Evolutionary conservation across 306 rosid species (phyloP).

Genomic region (Medicago ruthenica): DNA sequence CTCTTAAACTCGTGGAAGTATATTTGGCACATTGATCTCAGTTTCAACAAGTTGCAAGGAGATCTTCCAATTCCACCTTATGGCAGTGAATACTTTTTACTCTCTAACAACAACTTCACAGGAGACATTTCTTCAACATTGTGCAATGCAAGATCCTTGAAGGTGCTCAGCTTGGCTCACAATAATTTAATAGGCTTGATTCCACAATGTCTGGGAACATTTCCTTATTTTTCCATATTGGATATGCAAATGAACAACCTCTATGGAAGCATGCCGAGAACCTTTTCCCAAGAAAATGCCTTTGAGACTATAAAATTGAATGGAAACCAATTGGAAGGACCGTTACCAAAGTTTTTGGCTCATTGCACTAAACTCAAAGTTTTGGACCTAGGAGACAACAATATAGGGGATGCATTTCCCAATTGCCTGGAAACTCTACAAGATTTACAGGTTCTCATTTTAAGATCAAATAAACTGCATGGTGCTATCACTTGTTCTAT

Average conservation of each 20-base stretch:
- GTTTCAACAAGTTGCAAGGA: conserved; percentile 8
- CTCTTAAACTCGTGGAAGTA: neutral
- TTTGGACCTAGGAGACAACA: no score
- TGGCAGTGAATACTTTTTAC: neutral
- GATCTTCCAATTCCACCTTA: neutral
- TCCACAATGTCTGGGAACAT: conserved; percentile 36
- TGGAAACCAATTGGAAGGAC: conserved; percentile 25
- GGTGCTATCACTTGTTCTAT: conserved; percentile 38
- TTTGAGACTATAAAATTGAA: conserved; percentile 40
- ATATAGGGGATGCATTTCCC: no score
- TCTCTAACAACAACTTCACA: conserved; percentile 40
- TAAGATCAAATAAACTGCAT: conserved; percentile 22
- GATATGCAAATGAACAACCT: conserved; percentile 43
- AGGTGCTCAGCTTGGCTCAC: neutral
- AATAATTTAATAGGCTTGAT: conserved; percentile 14
- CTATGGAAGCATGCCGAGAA: conserved; percentile 31
- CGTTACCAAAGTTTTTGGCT: neutral
- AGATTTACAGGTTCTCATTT: neutral
- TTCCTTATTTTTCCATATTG: neutral
- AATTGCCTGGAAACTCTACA: conserved; percentile 34
- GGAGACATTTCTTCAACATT: conserved; percentile 26
- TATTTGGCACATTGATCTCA: neutral
- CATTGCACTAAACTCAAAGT: no score
- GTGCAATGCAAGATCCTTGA: conserved; percentile 8
- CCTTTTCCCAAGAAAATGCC: neutral